Evolutionary conservation across 805 yeast genomes (phyloP).

Genomic region (Pichia thaimueangensis): DNA sequence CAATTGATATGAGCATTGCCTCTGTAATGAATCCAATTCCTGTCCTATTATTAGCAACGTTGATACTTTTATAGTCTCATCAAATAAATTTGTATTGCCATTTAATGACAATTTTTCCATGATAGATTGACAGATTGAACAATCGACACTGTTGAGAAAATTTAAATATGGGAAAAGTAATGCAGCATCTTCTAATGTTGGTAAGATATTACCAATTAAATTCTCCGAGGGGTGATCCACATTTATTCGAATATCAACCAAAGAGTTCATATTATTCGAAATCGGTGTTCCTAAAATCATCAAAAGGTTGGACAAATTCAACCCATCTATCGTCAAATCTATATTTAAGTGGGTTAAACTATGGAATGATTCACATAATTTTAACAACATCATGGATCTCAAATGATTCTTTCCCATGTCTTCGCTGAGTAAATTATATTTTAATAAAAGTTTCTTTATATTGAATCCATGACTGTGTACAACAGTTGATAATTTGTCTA

Average conservation of each 20-base stretch:
- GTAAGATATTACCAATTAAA: conserved; percentile 24
- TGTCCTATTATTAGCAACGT: conserved; percentile 28
- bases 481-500: conserved; percentile 23
- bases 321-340: conserved; percentile 24
- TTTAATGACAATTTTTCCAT: conserved; percentile 5
- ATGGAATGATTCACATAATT: conserved; percentile 24
- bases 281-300: conserved; percentile 30
- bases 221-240: conserved; percentile 27
- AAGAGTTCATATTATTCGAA: conserved; percentile 20
- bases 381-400: conserved; percentile 28
- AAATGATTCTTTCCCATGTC: conserved; percentile 30
- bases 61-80: conserved; percentile 28
- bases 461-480: conserved; percentile 21
- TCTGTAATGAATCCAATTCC: conserved; percentile 24
- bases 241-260: conserved; percentile 24
- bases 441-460: conserved; percentile 21
- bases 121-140: conserved; percentile 20
- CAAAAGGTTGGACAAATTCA: conserved; percentile 27
- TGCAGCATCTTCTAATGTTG: conserved; percentile 26
- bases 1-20: conserved; percentile 8
- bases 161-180: conserved; percentile 26
- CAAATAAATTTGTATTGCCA: conserved; percentile 7
- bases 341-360: conserved; percentile 18
- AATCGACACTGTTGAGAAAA: conserved; percentile 22
- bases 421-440: conserved; percentile 20